Percentiles rank a stretch among this genome's conserved stretches.
Conservation (phyloP, 495 filamentous ascomycete species). For the Penicillium parvum region DNA sequence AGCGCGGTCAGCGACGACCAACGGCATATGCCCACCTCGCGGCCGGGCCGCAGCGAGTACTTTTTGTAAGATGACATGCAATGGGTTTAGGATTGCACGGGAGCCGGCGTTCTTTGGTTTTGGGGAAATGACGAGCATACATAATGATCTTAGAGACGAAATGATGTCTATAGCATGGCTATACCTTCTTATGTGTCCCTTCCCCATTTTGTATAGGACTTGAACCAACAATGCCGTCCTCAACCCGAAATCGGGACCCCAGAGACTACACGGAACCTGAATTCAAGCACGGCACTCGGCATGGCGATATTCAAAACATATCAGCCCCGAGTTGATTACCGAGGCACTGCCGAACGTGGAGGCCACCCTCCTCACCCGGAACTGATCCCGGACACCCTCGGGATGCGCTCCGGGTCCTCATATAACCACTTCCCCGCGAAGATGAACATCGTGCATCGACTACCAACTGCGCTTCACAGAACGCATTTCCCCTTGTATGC, state of each 20-base stretch:
- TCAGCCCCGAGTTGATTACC: conserved; percentile 1
- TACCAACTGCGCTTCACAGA: neutral
- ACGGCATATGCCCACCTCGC: conserved; percentile 76
- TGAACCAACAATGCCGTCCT: no score
- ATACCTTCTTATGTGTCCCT: no score
- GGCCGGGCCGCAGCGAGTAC: conserved; percentile 85
- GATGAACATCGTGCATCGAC: conserved; percentile 2
- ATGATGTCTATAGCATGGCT: conserved; percentile 19
- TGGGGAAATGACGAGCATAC: conserved; percentile 26
- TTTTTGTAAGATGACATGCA: conserved; percentile 65
- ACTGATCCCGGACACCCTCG: conserved; percentile 19
- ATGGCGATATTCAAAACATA: neutral
- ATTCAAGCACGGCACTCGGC: no score
- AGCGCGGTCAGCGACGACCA: conserved; percentile 88
- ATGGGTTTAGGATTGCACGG: conserved; percentile 32
- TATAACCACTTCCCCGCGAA: conserved; percentile 13
- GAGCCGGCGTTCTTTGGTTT: conserved; percentile 39
- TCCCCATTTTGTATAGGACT: no score
- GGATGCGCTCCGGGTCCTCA: conserved; percentile 15
- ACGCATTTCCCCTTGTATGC: no score
- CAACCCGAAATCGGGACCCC: no score
- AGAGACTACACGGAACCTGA: no score
- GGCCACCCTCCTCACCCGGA: conserved; percentile 9
- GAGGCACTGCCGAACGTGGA: neutral
- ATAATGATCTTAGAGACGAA: conserved; percentile 36